phyloP scores from a whole-genome alignment of 768 basidiomycete genomes.

The Tubosaeta sp. region DNA sequence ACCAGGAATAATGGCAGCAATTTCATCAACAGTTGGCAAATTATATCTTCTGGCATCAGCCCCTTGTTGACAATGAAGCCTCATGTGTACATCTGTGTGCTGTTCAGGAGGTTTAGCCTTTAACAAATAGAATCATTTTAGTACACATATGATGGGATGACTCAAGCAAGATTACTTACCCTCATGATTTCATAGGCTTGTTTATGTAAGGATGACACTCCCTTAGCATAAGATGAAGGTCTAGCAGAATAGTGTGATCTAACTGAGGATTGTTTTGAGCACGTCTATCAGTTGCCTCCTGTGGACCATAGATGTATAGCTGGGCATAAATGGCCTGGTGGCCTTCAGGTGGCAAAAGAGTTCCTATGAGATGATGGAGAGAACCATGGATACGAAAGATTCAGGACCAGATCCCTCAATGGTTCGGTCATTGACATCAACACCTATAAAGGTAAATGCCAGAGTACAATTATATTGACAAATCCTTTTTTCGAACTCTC shows the following conservation, averaged over 20 bases:
- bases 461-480: conserved; percentile 38
- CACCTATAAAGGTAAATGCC: conserved; percentile 7
- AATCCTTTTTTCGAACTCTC: conserved; percentile 31
- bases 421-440: background rate
- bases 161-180: too few relatives aligned
- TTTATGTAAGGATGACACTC: conserved; percentile 24
- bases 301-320: conserved; percentile 40
- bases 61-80: conserved; percentile 2
- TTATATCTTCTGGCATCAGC: conserved; percentile 39
- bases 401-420: background rate
- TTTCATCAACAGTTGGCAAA: too few relatives aligned
- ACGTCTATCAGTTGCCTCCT: conserved; percentile 28
- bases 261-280: conserved; percentile 23
- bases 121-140: too few relatives aligned
- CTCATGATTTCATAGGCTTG: conserved; percentile 32
- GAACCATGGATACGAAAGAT: conserved; percentile 29
- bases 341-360: conserved; percentile 24
- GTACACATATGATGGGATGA: too few relatives aligned
- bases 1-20: conserved; percentile 40
- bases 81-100: conserved; percentile 10
- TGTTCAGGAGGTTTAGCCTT: conserved; percentile 11
- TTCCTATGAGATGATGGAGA: conserved; percentile 35
- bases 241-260: conserved; percentile 14
- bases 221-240: conserved; percentile 22
- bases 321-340: conserved; percentile 33